Conservation (phyloP, 805 yeast genomes). For the Myxozyma monticola region DNA sequence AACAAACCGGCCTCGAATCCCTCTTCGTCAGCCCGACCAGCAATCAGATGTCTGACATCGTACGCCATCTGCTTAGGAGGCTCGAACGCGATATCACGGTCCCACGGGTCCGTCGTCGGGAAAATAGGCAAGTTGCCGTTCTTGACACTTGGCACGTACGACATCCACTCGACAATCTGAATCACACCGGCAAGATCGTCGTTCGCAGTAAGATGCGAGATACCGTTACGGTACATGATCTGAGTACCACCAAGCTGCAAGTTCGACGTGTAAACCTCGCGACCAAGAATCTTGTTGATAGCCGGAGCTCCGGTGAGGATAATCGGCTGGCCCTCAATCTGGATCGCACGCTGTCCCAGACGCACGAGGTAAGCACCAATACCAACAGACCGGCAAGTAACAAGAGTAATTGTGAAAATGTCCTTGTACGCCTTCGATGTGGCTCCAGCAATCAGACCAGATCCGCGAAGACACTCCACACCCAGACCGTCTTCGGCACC, state of each 20-base stretch:
- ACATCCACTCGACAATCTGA: constrained; percentile 92
- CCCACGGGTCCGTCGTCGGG: constrained; percentile 81
- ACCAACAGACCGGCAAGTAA: constrained; percentile 99
- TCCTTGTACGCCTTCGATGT: constrained; percentile 97
- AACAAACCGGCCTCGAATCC: constrained; percentile 81
- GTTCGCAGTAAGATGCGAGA: constrained; percentile 93
- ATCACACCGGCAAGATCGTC: constrained; percentile 97
- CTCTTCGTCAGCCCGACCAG: constrained; percentile 68
- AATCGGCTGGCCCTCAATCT: constrained; percentile 97
- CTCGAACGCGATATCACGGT: constrained; percentile 79
- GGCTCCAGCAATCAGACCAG: constrained; percentile 98
- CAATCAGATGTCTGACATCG: constrained; percentile 94
- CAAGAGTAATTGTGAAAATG: constrained; percentile 95
- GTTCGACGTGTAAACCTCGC: constrained; percentile 95
- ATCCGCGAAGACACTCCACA: constrained; percentile 97
- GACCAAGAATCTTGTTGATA: constrained; percentile 91
- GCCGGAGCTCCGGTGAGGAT: constrained; percentile 99
- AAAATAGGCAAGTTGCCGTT: constrained; percentile 87
- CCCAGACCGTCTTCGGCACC: constrained; percentile 97
- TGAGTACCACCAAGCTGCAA: constrained; percentile 99
- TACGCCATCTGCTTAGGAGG: constrained; percentile 74
- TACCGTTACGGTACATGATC: constrained; percentile 98
- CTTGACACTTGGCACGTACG: constrained; percentile 89
- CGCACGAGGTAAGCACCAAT: constrained; percentile 98
- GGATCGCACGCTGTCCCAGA: constrained; percentile 98